phyloP scores from a whole-genome alignment of 2,329 filamentous ascomycete genomes.

The Fusarium beomiforme region DNA sequence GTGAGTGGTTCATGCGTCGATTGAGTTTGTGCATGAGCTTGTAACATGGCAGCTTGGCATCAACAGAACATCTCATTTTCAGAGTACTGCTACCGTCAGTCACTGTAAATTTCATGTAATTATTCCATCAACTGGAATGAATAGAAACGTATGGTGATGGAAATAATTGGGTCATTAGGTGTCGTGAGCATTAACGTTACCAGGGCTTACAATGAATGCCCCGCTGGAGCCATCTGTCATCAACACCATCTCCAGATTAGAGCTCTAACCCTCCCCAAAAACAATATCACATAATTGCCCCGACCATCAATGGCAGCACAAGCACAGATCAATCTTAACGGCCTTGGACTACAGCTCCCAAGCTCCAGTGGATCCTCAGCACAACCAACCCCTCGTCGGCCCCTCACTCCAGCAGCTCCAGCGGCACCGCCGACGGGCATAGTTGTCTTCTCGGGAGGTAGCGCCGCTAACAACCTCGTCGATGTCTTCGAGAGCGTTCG shows the following conservation, averaged over 20 bases:
- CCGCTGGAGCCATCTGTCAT: slow-evolving; percentile 23
- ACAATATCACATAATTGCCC: slow-evolving; percentile 18
- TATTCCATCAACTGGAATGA: background rate
- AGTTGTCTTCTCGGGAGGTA: slow-evolving; percentile 90
- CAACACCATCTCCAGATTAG: slow-evolving; percentile 6
- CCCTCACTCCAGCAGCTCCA: slow-evolving; percentile 27
- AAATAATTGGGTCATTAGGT: background rate
- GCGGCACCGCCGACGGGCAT: slow-evolving; percentile 54
- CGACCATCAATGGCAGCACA: slow-evolving; percentile 34
- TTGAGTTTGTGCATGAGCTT: background rate
- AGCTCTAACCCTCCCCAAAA: background rate
- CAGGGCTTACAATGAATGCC: slow-evolving; percentile 2
- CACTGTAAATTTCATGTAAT: background rate
- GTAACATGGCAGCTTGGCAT: background rate
- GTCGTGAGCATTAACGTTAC: background rate
- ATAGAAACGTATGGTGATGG: background rate
- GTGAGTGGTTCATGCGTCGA: background rate
- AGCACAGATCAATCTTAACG: slow-evolving; percentile 26
- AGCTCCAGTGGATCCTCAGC: slow-evolving; percentile 35
- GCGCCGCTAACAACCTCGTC: slow-evolving; percentile 92
- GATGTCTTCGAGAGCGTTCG: slow-evolving; percentile 82
- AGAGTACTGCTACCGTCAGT: background rate
- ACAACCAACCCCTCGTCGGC: slow-evolving; percentile 22
- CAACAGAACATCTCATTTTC: background rate
- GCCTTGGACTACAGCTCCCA: slow-evolving; percentile 39